phyloP scores from a whole-genome alignment of 1,139 yeast species.

The Yamadazyma mexicana region DNA sequence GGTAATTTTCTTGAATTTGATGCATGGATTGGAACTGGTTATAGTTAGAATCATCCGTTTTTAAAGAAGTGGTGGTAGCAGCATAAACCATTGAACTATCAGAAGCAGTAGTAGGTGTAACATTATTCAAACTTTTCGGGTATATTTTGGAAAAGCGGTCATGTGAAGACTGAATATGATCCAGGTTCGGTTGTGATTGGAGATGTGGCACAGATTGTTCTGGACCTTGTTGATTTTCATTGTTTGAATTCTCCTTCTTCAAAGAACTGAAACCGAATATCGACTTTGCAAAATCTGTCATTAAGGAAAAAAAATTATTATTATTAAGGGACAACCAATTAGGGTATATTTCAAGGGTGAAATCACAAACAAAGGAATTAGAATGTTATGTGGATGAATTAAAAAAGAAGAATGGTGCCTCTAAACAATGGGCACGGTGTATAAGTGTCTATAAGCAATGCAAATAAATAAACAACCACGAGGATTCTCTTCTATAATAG shows the following conservation, averaged over 20 bases:
- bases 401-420: no score
- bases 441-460: slow-evolving; percentile 1
- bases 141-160: slow-evolving; percentile 21
- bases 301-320: slow-evolving; percentile 15
- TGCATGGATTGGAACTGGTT: slow-evolving; percentile 12
- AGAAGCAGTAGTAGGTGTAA: slow-evolving; percentile 67
- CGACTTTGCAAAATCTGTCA: slow-evolving; percentile 67
- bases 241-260: slow-evolving; percentile 22
- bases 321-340: background rate
- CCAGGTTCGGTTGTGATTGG: background rate
- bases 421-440: background rate
- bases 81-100: slow-evolving; percentile 67
- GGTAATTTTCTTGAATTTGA: slow-evolving; percentile 12
- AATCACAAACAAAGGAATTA: slow-evolving; percentile 1
- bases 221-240: slow-evolving; percentile 13
- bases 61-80: slow-evolving; percentile 42
- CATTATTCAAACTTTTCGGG: slow-evolving; percentile 16
- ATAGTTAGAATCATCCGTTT: slow-evolving; percentile 9
- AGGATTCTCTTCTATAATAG: background rate
- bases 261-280: slow-evolving; percentile 58
- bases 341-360: no score
- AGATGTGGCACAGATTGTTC: slow-evolving; percentile 1
- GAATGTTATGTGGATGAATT: background rate
- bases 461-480: slow-evolving; percentile 1
- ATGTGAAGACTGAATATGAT: slow-evolving; percentile 8